A percentile compares a stretch with the other conserved stretches of the same genome.
Conservation (phyloP, 1,139 yeast species). For the Hansenula sp. region DNA sequence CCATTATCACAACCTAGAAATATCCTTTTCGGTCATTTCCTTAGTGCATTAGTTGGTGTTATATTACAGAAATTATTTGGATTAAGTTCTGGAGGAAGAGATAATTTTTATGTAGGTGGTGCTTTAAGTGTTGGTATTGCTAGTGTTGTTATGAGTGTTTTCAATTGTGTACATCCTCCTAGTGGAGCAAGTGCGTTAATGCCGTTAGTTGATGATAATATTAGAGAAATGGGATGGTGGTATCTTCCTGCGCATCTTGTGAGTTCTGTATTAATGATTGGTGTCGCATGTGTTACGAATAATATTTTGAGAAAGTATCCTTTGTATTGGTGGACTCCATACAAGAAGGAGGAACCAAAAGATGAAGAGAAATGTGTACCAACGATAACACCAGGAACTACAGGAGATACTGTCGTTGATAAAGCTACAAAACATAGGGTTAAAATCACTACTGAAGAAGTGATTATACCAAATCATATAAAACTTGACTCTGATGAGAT, state of each 20-base stretch:
- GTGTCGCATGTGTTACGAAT: slow-evolving; percentile 52
- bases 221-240: slow-evolving; percentile 62
- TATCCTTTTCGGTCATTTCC: slow-evolving; percentile 51
- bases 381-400: neutral
- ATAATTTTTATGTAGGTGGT: slow-evolving; percentile 56
- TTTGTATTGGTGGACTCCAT: slow-evolving; percentile 58
- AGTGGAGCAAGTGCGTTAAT: slow-evolving; percentile 70
- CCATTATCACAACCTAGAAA: slow-evolving; percentile 71
- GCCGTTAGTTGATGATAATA: slow-evolving; percentile 45
- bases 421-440: neutral
- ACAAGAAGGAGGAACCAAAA: slow-evolving; percentile 8
- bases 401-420: neutral
- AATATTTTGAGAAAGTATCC: slow-evolving; percentile 56
- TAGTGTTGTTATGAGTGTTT: slow-evolving; percentile 52
- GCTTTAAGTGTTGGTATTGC: slow-evolving; percentile 56
- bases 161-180: slow-evolving; percentile 67
- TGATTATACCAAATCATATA: neutral
- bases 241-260: slow-evolving; percentile 55
- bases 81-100: slow-evolving; percentile 33
- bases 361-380: slow-evolving; percentile 1
- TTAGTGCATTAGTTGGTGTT: slow-evolving; percentile 51
- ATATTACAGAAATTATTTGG: slow-evolving; percentile 52
- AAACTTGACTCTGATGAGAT: neutral
- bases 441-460: neutral
- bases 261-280: slow-evolving; percentile 44